A percentile compares a stretch with the other conserved stretches of the same genome.
Evolutionary conservation across 2,329 filamentous ascomycete genomes (phyloP).

Genomic region (Diplodia seriata): DNA sequence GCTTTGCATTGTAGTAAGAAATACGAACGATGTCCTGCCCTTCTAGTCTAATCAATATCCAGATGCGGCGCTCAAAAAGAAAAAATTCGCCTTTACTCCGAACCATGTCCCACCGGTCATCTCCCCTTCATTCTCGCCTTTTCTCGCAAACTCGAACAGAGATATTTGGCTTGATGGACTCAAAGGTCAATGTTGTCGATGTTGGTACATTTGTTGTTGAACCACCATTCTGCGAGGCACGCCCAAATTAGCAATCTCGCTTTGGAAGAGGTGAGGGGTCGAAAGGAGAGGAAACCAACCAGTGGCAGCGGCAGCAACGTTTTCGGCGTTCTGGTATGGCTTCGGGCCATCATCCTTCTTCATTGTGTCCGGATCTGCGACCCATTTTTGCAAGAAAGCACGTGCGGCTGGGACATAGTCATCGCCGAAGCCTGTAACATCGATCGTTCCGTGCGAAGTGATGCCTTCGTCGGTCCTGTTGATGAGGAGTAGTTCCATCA

Average conservation of each 20-base stretch:
- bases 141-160: no score
- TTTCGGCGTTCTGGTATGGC: not conserved
- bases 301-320: not conserved
- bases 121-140: no score
- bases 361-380: not conserved
- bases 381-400: not conserved
- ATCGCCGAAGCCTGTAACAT: not conserved
- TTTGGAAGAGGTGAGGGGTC: not conserved
- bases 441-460: not conserved
- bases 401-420: not conserved
- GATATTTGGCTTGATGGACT: not conserved
- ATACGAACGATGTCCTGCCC: no score
- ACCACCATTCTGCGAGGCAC: not conserved
- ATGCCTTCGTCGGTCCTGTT: not conserved
- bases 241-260: not conserved
- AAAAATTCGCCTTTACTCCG: no score
- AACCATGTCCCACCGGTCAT: no score
- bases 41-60: no score
- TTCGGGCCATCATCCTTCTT: not conserved
- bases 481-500: not conserved
- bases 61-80: no score
- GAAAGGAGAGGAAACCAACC: not conserved
- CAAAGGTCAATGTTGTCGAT: not conserved
- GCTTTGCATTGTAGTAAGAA: no score
- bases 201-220: not conserved